Evolutionary conservation across 345 rosid species (phyloP).

Genomic region (Salix viminalis): DNA sequence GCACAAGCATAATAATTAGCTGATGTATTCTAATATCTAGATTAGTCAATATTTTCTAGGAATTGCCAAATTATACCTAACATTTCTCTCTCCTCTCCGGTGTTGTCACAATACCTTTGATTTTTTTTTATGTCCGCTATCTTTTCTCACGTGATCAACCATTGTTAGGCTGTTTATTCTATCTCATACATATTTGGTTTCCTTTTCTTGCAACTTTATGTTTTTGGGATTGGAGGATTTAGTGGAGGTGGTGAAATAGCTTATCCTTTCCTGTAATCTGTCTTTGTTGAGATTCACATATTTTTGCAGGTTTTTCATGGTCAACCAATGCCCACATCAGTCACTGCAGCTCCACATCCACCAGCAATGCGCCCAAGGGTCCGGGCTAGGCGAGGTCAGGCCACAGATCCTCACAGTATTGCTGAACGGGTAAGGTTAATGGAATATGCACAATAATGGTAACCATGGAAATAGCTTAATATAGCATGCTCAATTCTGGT

Average conservation of each 20-base stretch:
- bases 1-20: background rate
- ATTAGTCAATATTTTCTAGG: background rate
- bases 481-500: background rate
- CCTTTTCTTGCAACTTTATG: background rate
- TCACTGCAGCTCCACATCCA: slow-evolving; percentile 77
- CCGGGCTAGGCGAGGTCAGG: slow-evolving; percentile 98
- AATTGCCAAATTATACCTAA: background rate
- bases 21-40: background rate
- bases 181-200: background rate
- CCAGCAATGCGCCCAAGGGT: slow-evolving; percentile 94
- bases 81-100: background rate
- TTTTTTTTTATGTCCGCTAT: background rate
- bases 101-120: background rate
- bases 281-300: slow-evolving; percentile 4
- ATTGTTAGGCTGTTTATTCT: background rate
- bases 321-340: slow-evolving; percentile 68
- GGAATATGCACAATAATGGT: background rate
- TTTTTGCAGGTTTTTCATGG: slow-evolving; percentile 76
- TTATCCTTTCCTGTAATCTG: background rate
- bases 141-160: background rate
- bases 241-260: background rate
- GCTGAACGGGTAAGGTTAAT: slow-evolving; percentile 80
- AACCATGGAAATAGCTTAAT: background rate
- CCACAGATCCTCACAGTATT: slow-evolving; percentile 99
- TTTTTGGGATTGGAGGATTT: background rate